A percentile compares a stretch with the other conserved stretches of the same genome.
These are phyloP conservation scores for Curvularia sp. DNA, from an alignment of 2,329 filamentous ascomycete genomes.

Conservation along the genomic window DNA sequence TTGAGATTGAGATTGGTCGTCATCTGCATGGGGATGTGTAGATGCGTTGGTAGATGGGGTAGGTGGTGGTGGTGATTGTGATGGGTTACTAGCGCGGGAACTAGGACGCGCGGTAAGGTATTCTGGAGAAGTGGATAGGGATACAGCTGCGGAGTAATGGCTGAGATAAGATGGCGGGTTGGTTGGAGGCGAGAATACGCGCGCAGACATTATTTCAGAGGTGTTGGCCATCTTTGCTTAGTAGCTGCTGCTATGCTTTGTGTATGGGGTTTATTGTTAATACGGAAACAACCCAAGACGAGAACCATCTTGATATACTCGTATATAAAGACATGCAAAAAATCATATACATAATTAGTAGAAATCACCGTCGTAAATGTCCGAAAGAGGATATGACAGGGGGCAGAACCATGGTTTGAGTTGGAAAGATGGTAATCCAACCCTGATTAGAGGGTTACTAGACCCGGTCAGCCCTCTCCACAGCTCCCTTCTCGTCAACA, in stretches of 20 bases:
- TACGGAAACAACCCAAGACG: background rate
- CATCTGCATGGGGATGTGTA: background rate
- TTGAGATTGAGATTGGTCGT: background rate
- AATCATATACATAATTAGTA: background rate
- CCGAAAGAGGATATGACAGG: background rate
- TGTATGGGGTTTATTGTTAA: background rate
- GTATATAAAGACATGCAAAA: background rate
- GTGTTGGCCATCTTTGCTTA: background rate
- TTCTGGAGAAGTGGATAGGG: background rate
- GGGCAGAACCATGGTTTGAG: background rate
- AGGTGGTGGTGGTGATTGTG: background rate
- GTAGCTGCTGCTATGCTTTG: background rate
- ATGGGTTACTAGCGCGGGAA: background rate
- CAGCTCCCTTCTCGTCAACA: constrained; percentile 32
- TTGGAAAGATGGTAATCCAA: background rate
- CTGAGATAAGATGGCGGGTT: background rate
- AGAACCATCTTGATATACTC: background rate
- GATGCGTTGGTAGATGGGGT: background rate
- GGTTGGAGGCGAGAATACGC: background rate
- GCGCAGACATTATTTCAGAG: background rate
- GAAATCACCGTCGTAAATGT: background rate
- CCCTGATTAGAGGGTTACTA: background rate
- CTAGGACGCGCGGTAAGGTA: too few species aligned
- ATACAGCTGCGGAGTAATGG: background rate
- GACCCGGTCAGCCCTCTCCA: constrained; percentile 18